Base-by-base conservation (phyloP, 1,284 basidiomycete species). In the Peniophora sp. region DNA sequence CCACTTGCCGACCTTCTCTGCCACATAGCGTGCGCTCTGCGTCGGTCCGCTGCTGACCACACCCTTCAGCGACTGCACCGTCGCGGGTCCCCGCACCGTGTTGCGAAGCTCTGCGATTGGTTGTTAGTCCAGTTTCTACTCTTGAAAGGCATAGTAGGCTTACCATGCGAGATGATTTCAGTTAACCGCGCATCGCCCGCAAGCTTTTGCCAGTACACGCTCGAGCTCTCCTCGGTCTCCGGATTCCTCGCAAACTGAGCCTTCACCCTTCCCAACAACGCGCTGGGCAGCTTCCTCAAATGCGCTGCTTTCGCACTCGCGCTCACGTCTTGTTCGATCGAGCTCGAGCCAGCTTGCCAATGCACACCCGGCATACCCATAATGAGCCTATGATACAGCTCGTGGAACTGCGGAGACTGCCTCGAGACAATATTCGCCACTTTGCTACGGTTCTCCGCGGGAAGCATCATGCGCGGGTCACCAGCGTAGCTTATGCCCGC, bases 361-460 rank as follows among this genome's bases (percentile, higher is more conserved):
- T 82, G 75, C 16, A 90, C 81, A 12, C 87, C 87, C 17, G 87
- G 85, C 3, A 92, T 67, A 1, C 85, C 87, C n/a, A 78, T 75
- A 3, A 86, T 80, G 3, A 93, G 73, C 19, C 87, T 79, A 59
- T 85, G 83, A 69, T 98, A 99, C 57, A 98, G 71, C 59, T 89
- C 83, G 54, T 84, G 79, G 70, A 99, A 98, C 63, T 93, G 91
- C 5, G 78, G 77, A 20, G 79, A 74, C 68, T 97, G 91, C 49
- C 83, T 84, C 53, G 77, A 70, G 23, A 97, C 94, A 59, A 98
- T 97, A 68, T 98, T 98, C 49, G 74, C 72, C n/a, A 98, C 86
- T 70, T 99, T 99, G 55, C 81, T 77, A 22, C 92, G 85, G 67
- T 99, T 98, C 75, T 99, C 96, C 0, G 87, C 93, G 3, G 93